Conservation (phyloP, 257 asterid genomes). For the Pogostemon cablin region DNA sequence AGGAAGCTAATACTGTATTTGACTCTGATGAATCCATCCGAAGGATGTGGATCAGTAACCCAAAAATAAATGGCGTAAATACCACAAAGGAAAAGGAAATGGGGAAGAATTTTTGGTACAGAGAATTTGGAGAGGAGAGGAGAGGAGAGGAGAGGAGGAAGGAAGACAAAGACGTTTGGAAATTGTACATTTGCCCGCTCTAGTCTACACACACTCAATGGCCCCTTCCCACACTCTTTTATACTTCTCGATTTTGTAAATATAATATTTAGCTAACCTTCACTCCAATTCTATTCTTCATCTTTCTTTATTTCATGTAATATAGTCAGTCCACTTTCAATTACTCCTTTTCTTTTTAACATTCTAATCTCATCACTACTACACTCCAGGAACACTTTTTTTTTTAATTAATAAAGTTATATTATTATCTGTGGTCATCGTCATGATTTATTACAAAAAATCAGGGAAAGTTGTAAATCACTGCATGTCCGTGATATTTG, state of each 20-base stretch:
- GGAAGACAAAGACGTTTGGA: slow-evolving; percentile 12
- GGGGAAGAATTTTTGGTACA: slow-evolving; percentile 44
- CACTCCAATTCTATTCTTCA: slow-evolving; percentile 15
- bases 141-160: slow-evolving; percentile 16
- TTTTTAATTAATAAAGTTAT: too few species aligned
- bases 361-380: too few species aligned
- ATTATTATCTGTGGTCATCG: too few species aligned
- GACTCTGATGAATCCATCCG: slow-evolving; percentile 48
- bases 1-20: slow-evolving; percentile 20
- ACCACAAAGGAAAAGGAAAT: slow-evolving; percentile 21
- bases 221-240: neutral
- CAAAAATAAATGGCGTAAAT: slow-evolving; percentile 38
- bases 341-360: neutral
- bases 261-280: slow-evolving; percentile 21
- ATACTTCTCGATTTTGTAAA: slow-evolving; percentile 31
- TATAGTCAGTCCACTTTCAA: neutral
- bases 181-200: slow-evolving; percentile 50
- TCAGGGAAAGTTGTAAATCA: too few species aligned
- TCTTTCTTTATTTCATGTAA: slow-evolving; percentile 25
- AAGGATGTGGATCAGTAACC: slow-evolving; percentile 56
- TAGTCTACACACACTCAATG: slow-evolving; percentile 28
- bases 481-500: too few species aligned
- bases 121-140: slow-evolving; percentile 32
- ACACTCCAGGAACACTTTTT: too few species aligned
- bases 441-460: too few species aligned